Evolutionary conservation across 768 basidiomycete genomes (phyloP).

Genomic region (Leccinum variicolor): DNA sequence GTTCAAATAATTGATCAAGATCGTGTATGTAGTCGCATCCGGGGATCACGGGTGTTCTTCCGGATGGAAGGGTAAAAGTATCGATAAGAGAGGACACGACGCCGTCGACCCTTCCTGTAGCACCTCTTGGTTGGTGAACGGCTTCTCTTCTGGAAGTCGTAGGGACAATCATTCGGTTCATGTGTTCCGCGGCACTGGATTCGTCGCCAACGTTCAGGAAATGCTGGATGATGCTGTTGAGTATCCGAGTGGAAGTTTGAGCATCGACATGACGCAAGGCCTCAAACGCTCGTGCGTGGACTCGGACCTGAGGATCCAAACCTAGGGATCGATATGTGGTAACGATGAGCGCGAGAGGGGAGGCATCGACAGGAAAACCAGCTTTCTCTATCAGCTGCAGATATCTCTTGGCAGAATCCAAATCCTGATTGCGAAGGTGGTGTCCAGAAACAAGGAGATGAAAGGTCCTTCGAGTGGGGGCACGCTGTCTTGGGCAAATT

Average conservation of each 20-base stretch:
- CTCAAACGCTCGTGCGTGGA: slow-evolving; percentile 47
- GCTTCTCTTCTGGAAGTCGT: slow-evolving; percentile 23
- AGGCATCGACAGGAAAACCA: slow-evolving; percentile 50
- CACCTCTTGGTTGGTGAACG: slow-evolving; percentile 15
- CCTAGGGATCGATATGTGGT: slow-evolving; percentile 60
- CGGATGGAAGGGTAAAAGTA: background rate
- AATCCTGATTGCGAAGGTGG: slow-evolving; percentile 64
- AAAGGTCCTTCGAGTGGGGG: slow-evolving; percentile 61
- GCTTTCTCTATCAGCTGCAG: slow-evolving; percentile 55
- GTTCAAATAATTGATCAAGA: slow-evolving; percentile 57
- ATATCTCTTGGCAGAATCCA: slow-evolving; percentile 50
- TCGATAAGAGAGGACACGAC: slow-evolving; percentile 7
- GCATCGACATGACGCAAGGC: slow-evolving; percentile 41
- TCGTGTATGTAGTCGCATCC: slow-evolving; percentile 58
- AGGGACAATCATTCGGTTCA: slow-evolving; percentile 51
- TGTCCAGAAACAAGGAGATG: slow-evolving; percentile 66
- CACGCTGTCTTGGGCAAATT: slow-evolving; percentile 47
- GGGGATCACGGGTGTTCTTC: slow-evolving; percentile 33
- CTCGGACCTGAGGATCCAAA: slow-evolving; percentile 51
- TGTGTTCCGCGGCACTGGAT: slow-evolving; percentile 40
- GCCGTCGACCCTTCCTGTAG: slow-evolving; percentile 33
- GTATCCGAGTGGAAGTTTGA: slow-evolving; percentile 44
- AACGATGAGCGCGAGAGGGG: slow-evolving; percentile 59
- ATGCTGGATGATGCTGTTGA: slow-evolving; percentile 67
- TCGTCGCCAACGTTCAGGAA: slow-evolving; percentile 55